Evolutionary conservation across 306 rosid genomes (phyloP), one percentile per base, ranked within the genome.

Genomic region (Lithocarpus polystachyus): DNA sequence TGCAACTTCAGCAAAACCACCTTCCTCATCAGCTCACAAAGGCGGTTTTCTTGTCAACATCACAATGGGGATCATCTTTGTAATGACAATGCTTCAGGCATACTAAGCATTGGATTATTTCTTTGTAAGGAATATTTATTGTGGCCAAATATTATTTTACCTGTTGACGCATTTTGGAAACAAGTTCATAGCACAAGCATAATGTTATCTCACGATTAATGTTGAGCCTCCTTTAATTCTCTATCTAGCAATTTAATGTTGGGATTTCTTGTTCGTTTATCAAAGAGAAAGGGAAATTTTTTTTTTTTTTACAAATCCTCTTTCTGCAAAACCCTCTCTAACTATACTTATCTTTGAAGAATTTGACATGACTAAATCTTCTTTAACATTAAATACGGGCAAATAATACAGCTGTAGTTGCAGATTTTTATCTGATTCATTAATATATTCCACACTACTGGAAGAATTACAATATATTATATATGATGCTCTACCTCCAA

Each of bases 11-110:
- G 48, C 53, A 17, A 81, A 87, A 69, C 80, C 76, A 40, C 82
- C 93, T 22, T 83, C 86, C 23, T 85, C 93, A 51, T 57, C 89
- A 6, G 74, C 85, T 60, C 54, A 60, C 73, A 76, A 48, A 74
- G 82, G 70, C 73, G 19, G 84, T 72, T 60, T 75, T 71, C 84
- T 70, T 28, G 79, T 77, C 78, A 68, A 33, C 33, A 26, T 88
- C 80, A 64, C 81, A 2, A 4, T 80, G 40, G 86, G 86, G 26
- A 83, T 83, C 23, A 71, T 83, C 86, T 68, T 79, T 61, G 26
- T 83, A 20, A 78, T 77, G 54, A 56, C 78, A 45, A 71, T 90
- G 85, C 37, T 83, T 73, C 65, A 86, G 71, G 77, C 83, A n/a
- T 51, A 82, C 75, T 87, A 83, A 84, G 83, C 37, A 77, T 74